phyloP scores from a whole-genome alignment of 2,329 filamentous ascomycete genomes.

The Chrysoporthe deuterocubensis region DNA sequence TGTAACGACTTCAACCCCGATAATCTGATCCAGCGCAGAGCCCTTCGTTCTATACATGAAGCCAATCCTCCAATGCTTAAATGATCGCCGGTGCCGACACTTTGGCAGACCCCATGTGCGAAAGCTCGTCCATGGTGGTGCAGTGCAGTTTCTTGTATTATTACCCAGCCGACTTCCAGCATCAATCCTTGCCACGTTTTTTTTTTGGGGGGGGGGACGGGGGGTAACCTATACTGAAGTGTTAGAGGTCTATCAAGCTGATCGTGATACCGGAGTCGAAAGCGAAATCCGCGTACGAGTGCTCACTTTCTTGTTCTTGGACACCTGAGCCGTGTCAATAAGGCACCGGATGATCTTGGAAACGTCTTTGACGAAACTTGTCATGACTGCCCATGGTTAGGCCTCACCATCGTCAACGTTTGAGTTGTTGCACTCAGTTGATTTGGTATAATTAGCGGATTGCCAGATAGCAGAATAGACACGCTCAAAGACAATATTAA shows the following conservation, averaged over 20 bases:
- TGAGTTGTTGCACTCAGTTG: constrained; percentile 54
- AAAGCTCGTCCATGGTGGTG: constrained; percentile 58
- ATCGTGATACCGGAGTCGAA: constrained; percentile 53
- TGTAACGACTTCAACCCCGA: constrained; percentile 61
- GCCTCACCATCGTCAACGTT: constrained; percentile 54
- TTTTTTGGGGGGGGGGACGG: constrained; percentile 31
- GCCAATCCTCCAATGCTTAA: constrained; percentile 60
- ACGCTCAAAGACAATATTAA: constrained; percentile 50
- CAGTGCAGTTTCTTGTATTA: constrained; percentile 54
- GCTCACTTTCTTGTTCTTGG: constrained; percentile 66
- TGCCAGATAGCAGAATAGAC: constrained; percentile 46
- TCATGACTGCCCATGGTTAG: constrained; percentile 59
- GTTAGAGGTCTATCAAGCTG: constrained; percentile 53
- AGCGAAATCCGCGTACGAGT: constrained; percentile 58
- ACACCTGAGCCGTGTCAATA: constrained; percentile 52
- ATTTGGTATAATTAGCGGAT: constrained; percentile 36
- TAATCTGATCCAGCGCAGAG: constrained; percentile 56
- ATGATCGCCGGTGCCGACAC: constrained; percentile 62
- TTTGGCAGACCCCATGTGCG: constrained; percentile 62
- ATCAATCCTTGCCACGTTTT: constrained; percentile 59
- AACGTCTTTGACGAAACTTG: constrained; percentile 55
- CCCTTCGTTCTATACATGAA: constrained; percentile 64
- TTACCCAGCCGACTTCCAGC: constrained; percentile 56
- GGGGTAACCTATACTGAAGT: constrained; percentile 55
- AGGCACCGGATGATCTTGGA: constrained; percentile 62